phyloP scores from a whole-genome alignment of 2,329 filamentous ascomycete species.

The Alternaria triticina region DNA sequence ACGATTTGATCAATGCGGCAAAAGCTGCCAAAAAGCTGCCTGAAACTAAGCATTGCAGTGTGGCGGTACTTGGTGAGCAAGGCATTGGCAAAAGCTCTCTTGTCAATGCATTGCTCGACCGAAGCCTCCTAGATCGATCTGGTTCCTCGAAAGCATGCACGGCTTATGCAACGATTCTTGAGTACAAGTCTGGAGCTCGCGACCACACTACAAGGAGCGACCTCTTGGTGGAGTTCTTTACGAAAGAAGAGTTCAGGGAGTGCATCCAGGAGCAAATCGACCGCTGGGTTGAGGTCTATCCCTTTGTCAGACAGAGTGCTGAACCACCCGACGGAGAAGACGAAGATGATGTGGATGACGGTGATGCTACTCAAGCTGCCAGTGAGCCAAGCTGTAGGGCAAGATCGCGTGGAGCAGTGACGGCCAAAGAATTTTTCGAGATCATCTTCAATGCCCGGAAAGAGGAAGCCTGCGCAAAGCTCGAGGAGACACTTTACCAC shows the following conservation, averaged over 20 bases:
- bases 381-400: no score
- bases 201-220: constrained; percentile 12
- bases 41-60: not conserved
- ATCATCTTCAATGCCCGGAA: constrained; percentile 21
- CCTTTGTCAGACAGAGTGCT: no score
- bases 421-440: constrained; percentile 15
- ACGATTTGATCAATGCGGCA: not conserved
- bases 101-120: constrained; percentile 16
- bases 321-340: no score
- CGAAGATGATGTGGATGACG: no score
- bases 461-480: no score
- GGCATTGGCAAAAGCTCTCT: constrained; percentile 17
- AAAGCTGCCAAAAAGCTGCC: not conserved
- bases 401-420: no score
- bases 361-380: no score
- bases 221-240: constrained; percentile 5
- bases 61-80: constrained; percentile 21
- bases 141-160: constrained; percentile 15
- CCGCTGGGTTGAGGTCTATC: not conserved
- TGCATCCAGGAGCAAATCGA: constrained; percentile 9
- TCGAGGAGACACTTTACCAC: not conserved
- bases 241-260: not conserved
- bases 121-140: constrained; percentile 8
- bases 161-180: not conserved
- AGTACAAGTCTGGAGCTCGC: constrained; percentile 8